Evolutionary conservation across 2,329 filamentous ascomycete genomes (phyloP).

Genomic region (Ophioceras dolichostomum): DNA sequence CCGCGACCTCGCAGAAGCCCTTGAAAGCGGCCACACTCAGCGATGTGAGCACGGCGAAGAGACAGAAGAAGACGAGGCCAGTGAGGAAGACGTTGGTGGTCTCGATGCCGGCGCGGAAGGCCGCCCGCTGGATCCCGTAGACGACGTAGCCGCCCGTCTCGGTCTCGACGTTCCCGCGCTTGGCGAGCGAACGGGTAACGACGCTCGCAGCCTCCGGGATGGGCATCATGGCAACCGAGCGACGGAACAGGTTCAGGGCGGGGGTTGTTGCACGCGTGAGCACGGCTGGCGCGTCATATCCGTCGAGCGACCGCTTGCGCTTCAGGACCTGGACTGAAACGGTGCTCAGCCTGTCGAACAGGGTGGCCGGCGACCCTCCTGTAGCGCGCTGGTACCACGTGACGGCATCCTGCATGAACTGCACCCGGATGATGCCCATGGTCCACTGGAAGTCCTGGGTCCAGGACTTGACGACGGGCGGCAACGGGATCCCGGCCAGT

Average conservation of each 20-base stretch:
- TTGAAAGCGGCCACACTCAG: conserved; percentile 64
- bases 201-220: conserved; percentile 16
- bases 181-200: conserved; percentile 25
- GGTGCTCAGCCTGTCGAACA: conserved; percentile 56
- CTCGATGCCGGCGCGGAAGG: conserved; percentile 70
- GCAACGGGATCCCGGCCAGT: conserved; percentile 60
- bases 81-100: conserved; percentile 78
- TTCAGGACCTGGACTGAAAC: conserved; percentile 66
- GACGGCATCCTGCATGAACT: conserved; percentile 66
- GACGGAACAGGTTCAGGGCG: neutral
- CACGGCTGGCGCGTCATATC: conserved; percentile 13
- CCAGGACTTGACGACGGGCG: conserved; percentile 74
- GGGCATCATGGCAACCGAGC: conserved; percentile 1
- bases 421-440: conserved; percentile 74
- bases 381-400: conserved; percentile 86
- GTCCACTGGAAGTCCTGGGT: conserved; percentile 89
- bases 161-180: conserved; percentile 38
- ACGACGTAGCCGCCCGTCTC: conserved; percentile 39
- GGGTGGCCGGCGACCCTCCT: conserved; percentile 62
- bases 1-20: conserved; percentile 57
- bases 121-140: conserved; percentile 67
- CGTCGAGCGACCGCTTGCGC: conserved; percentile 29
- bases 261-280: neutral
- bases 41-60: conserved; percentile 62
- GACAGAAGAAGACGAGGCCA: conserved; percentile 67